phyloP scores from a whole-genome alignment of 768 basidiomycete genomes.

The Collybia sordida region DNA sequence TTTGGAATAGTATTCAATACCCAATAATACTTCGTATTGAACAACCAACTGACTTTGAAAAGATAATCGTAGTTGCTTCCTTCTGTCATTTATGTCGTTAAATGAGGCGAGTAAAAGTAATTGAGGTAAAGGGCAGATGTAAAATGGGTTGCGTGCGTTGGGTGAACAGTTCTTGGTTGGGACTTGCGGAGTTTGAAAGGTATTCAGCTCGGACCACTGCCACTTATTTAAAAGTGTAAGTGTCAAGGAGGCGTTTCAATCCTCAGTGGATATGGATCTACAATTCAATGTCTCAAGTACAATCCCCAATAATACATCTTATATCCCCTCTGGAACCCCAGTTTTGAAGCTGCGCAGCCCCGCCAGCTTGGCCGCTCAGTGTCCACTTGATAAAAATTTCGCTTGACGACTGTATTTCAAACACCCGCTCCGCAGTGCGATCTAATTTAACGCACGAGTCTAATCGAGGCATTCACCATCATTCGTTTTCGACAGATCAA shows the following conservation, averaged over 20 bases:
- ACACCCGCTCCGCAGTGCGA: too few relatives aligned
- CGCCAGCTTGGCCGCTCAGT: too few relatives aligned
- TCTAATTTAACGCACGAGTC: too few relatives aligned
- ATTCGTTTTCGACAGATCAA: too few relatives aligned
- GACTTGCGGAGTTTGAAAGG: constrained; percentile 26
- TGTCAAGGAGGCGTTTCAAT: too few relatives aligned
- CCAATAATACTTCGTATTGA: neutral
- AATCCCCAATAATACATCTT: too few relatives aligned
- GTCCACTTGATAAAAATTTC: too few relatives aligned
- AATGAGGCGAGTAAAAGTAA: constrained; percentile 12
- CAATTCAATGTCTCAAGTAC: neutral
- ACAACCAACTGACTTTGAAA: constrained; percentile 77
- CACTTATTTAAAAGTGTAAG: neutral
- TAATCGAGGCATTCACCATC: too few relatives aligned
- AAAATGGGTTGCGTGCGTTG: constrained; percentile 14
- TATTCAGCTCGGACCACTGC: constrained; percentile 3
- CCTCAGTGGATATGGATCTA: neutral
- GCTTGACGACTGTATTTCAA: too few relatives aligned
- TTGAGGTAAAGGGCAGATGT: constrained; percentile 16
- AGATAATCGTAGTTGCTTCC: constrained; percentile 97
- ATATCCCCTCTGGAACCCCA: too few relatives aligned
- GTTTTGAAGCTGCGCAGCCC: too few relatives aligned
- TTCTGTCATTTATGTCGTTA: constrained; percentile 67
- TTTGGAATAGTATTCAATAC: constrained; percentile 9
- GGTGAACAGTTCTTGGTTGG: constrained; percentile 1